phyloP scores from a whole-genome alignment of 2,329 filamentous ascomycete genomes.

The Fusarium drepaniforme region DNA sequence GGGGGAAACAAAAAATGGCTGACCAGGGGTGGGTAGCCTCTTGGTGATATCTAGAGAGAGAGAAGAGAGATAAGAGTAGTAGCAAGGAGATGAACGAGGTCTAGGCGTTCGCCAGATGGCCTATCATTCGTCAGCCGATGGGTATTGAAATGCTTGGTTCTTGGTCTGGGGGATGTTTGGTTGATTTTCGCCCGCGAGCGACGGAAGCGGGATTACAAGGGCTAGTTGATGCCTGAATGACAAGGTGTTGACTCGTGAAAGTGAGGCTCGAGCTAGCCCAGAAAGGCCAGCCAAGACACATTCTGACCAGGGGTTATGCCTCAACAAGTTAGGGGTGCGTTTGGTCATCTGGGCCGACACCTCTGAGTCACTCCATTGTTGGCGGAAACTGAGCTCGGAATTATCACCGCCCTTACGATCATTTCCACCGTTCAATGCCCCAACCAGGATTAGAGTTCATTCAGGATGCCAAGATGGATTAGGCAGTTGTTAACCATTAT shows the following conservation, averaged over 20 bases:
- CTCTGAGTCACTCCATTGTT: background rate
- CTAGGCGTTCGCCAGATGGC: slow-evolving; percentile 7
- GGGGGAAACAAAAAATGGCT: background rate
- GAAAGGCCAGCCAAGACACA: slow-evolving; percentile 1
- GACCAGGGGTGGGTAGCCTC: slow-evolving; percentile 2
- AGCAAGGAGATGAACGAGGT: slow-evolving; percentile 1
- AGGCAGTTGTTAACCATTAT: background rate
- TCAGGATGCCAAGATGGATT: background rate
- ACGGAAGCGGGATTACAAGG: slow-evolving; percentile 19
- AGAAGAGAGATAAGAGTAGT: background rate
- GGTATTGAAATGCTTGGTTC: slow-evolving; percentile 23
- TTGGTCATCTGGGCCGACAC: background rate
- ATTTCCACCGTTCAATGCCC: background rate
- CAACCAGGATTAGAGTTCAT: background rate
- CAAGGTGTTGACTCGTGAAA: slow-evolving; percentile 20
- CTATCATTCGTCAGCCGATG: slow-evolving; percentile 26
- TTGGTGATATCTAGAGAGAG: background rate
- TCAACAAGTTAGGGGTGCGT: background rate
- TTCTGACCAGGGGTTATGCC: background rate
- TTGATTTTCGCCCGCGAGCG: slow-evolving; percentile 24
- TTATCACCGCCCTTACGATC: background rate
- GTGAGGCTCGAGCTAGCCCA: slow-evolving; percentile 3
- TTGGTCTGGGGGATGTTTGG: slow-evolving; percentile 37
- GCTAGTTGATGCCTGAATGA: slow-evolving; percentile 16
- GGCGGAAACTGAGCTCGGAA: background rate